Evolutionary conservation across 2,329 filamentous ascomycete genomes (phyloP).

Genomic region (Teratosphaeria destructans): DNA sequence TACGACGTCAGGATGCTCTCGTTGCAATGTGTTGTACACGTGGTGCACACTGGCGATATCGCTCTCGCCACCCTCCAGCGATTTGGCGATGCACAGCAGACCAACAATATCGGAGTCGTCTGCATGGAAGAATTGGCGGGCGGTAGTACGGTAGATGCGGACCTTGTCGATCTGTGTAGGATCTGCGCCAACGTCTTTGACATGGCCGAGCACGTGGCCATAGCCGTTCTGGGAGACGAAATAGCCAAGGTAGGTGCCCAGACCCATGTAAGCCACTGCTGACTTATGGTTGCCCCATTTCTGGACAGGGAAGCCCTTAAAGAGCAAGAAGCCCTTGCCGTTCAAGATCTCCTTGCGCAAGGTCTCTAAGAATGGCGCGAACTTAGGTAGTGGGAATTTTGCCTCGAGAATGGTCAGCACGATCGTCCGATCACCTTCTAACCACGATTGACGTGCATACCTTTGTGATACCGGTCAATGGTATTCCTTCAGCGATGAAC

Average conservation of each 20-base stretch:
- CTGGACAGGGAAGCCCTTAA: constrained; percentile 71
- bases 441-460: constrained; percentile 16
- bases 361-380: constrained; percentile 43
- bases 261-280: constrained; percentile 81
- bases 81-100: constrained; percentile 67
- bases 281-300: constrained; percentile 71
- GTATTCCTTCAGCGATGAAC: constrained; percentile 55
- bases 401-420: constrained; percentile 16
- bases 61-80: constrained; percentile 71
- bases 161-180: constrained; percentile 72
- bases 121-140: constrained; percentile 71
- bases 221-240: constrained; percentile 77
- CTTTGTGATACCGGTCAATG: constrained; percentile 61
- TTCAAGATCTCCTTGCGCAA: constrained; percentile 59
- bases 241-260: constrained; percentile 72
- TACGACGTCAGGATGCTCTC: constrained; percentile 67
- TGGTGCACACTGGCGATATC: constrained; percentile 73
- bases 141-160: constrained; percentile 85
- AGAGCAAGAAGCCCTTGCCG: constrained; percentile 81
- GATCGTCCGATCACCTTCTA: background rate
- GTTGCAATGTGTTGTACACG: constrained; percentile 72
- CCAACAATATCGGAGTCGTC: constrained; percentile 78
- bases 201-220: constrained; percentile 78
- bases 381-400: constrained; percentile 52
- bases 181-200: constrained; percentile 81